Percentiles rank a stretch among this genome's conserved stretches.
Evolutionary conservation across 2,329 filamentous ascomycete genomes (phyloP).

Genomic region (Curvularia eragrostidis): DNA sequence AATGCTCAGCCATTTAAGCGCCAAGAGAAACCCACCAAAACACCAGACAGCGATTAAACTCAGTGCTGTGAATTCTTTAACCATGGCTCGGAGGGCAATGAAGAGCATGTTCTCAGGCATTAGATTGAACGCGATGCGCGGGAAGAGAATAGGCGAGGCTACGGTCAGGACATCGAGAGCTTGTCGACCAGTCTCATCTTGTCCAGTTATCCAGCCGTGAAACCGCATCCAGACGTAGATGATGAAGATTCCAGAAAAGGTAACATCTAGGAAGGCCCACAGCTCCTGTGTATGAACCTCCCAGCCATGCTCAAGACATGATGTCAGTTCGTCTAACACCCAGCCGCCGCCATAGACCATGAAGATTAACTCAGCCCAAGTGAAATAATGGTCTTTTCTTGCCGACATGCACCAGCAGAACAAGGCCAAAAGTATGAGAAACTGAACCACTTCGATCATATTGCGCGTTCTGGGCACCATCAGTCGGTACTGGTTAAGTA

Average conservation of each 20-base stretch:
- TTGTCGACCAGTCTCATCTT: conserved; percentile 63
- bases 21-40: conserved; percentile 80
- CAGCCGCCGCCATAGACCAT: conserved; percentile 78
- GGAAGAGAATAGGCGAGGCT: conserved; percentile 77
- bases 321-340: conserved; percentile 78
- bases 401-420: conserved; percentile 77
- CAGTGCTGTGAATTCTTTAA: conserved; percentile 81
- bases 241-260: conserved; percentile 75
- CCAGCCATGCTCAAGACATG: conserved; percentile 77
- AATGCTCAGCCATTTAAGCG: conserved; percentile 75
- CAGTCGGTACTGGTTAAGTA: conserved; percentile 84
- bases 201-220: conserved; percentile 64
- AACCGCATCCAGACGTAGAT: conserved; percentile 72
- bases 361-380: conserved; percentile 69
- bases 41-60: conserved; percentile 81
- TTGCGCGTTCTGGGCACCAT: conserved; percentile 82
- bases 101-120: conserved; percentile 86
- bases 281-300: conserved; percentile 85
- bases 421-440: conserved; percentile 70
- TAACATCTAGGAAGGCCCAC: conserved; percentile 86
- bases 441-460: conserved; percentile 76
- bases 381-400: conserved; percentile 65
- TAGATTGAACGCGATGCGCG: conserved; percentile 80
- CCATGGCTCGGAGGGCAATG: conserved; percentile 81
- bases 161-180: conserved; percentile 81